Conservation (phyloP, 106 monocot species). For the Phalaenopsis equestris region DNA sequence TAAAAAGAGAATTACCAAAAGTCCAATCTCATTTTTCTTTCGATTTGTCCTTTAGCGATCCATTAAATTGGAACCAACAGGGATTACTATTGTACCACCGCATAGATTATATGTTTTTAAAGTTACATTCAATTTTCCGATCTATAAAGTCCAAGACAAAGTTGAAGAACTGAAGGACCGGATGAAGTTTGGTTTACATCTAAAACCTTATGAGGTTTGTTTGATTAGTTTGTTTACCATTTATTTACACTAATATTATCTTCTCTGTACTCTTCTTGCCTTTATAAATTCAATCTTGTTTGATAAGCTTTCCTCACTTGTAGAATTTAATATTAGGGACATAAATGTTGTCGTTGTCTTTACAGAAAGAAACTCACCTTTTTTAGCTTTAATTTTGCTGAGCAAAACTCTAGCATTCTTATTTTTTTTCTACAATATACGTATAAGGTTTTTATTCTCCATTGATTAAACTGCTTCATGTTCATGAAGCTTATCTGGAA, state of each 20-base stretch:
- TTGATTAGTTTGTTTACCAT: neutral
- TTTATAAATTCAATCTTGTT: neutral
- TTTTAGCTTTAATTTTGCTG: neutral
- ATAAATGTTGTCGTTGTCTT: neutral
- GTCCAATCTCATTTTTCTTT: slow-evolving; percentile 65
- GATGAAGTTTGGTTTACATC: slow-evolving; percentile 72
- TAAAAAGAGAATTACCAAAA: too few relatives aligned
- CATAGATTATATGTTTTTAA: slow-evolving; percentile 64
- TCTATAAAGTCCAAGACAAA: slow-evolving; percentile 52
- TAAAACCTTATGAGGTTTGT: slow-evolving; percentile 74
- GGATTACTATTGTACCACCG: slow-evolving; percentile 77
- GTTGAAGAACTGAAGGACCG: slow-evolving; percentile 60
- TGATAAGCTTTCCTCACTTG: neutral
- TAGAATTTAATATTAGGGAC: neutral
- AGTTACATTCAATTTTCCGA: slow-evolving; percentile 85
- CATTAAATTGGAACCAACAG: slow-evolving; percentile 76
- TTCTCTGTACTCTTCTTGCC: neutral
- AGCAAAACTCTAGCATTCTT: neutral
- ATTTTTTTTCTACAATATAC: neutral
- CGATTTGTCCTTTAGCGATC: too few relatives aligned
- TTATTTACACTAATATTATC: neutral
- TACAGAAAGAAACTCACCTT: neutral
- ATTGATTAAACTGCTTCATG: neutral
- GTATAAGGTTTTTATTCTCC: neutral
- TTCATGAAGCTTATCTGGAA: neutral